phyloP scores from a whole-genome alignment of 768 basidiomycete genomes.

The Suillus subaureus region DNA sequence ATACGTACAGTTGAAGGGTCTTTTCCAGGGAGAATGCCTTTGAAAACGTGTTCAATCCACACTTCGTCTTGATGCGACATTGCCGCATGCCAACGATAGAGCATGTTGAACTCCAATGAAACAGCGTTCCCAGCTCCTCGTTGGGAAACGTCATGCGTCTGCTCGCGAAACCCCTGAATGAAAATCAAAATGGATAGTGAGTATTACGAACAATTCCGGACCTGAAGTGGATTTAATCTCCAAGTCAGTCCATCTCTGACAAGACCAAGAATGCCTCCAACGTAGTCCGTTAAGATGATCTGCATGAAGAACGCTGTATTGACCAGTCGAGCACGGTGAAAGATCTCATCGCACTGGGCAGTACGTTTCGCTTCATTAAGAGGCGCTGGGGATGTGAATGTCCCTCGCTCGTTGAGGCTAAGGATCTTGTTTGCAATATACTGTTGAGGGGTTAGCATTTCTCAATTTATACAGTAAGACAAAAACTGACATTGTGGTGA shows the following conservation, averaged over 20 bases:
- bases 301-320: conserved; percentile 76
- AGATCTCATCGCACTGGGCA: conserved; percentile 76
- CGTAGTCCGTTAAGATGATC: conserved; percentile 71
- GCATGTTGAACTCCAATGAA: conserved; percentile 73
- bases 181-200: background rate
- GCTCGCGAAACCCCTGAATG: conserved; percentile 50
- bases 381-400: conserved; percentile 35
- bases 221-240: conserved; percentile 71
- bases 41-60: conserved; percentile 57
- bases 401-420: conserved; percentile 66
- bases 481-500: conserved; percentile 67
- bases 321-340: conserved; percentile 70
- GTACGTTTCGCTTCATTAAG: conserved; percentile 24
- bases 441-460: conserved; percentile 37
- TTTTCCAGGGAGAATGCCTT: conserved; percentile 40
- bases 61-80: conserved; percentile 54
- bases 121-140: conserved; percentile 76
- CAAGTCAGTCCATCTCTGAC: conserved; percentile 63
- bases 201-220: conserved; percentile 23
- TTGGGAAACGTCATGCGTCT: conserved; percentile 53
- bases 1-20: conserved; percentile 42
- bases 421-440: conserved; percentile 69
- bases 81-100: conserved; percentile 67
- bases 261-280: conserved; percentile 72
- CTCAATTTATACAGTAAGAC: conserved; percentile 1